These are phyloP conservation scores for Debaryomyces prosopidis DNA, from an alignment of 805 yeast species.

Conservation along the genomic window DNA sequence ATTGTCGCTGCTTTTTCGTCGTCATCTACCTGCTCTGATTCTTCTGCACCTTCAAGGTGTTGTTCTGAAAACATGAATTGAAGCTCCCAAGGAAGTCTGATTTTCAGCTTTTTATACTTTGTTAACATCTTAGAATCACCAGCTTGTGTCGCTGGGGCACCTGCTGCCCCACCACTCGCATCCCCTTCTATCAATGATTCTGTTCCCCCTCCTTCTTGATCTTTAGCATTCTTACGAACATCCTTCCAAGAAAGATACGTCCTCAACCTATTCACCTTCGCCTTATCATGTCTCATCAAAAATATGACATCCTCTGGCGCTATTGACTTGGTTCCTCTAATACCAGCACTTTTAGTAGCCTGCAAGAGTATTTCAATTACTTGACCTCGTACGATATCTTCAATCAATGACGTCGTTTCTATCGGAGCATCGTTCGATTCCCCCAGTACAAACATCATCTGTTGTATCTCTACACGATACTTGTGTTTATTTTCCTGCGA, in stretches of 20 bases:
- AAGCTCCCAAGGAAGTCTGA: slow-evolving; percentile 92
- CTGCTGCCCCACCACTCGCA: slow-evolving; percentile 42
- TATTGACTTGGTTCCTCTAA: slow-evolving; percentile 80
- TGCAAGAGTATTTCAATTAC: slow-evolving; percentile 83
- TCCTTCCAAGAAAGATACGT: slow-evolving; percentile 97
- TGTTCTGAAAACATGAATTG: slow-evolving; percentile 93
- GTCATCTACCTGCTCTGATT: slow-evolving; percentile 67
- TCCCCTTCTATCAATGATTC: slow-evolving; percentile 53
- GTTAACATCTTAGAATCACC: slow-evolving; percentile 43
- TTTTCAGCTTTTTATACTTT: slow-evolving; percentile 69
- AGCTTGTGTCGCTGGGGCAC: slow-evolving; percentile 28
- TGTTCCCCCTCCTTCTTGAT: slow-evolving; percentile 53
- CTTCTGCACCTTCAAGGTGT: slow-evolving; percentile 70
- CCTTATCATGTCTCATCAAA: slow-evolving; percentile 86
- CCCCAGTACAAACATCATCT: slow-evolving; percentile 98
- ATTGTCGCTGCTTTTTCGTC: slow-evolving; percentile 87
- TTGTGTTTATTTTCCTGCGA: slow-evolving; percentile 51
- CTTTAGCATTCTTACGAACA: slow-evolving; percentile 76
- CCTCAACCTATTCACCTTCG: slow-evolving; percentile 87
- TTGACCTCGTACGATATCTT: slow-evolving; percentile 93
- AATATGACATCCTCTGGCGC: slow-evolving; percentile 93
- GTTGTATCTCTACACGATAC: slow-evolving; percentile 89
- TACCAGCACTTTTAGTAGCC: slow-evolving; percentile 73
- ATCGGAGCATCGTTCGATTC: slow-evolving; percentile 93
- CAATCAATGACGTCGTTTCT: slow-evolving; percentile 88